phyloP scores from a whole-genome alignment of 2,329 filamentous ascomycete genomes.

The Stagonosporopsis rhizophila region DNA sequence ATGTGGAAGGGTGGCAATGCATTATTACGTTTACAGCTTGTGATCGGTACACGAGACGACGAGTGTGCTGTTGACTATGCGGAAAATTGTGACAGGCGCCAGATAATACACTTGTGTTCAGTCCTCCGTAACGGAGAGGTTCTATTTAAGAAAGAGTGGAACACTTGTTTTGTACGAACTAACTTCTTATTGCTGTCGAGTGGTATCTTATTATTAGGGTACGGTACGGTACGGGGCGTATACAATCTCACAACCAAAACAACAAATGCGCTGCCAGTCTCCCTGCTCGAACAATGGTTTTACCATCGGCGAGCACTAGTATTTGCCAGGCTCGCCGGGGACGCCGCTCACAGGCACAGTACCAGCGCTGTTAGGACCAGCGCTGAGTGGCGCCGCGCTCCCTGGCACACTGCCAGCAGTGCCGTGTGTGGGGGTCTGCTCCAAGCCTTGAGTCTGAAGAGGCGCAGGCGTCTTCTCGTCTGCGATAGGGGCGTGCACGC shows the following conservation, averaged over 20 bases:
- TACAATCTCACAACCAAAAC: not conserved
- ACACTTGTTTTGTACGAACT: no score
- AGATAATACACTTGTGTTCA: no score
- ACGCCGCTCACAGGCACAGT: conserved; percentile 24
- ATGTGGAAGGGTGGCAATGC: no score
- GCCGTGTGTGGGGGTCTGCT: conserved; percentile 26
- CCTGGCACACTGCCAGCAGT: conserved; percentile 24
- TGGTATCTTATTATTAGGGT: not conserved
- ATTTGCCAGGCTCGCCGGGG: conserved; percentile 42
- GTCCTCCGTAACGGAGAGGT: no score
- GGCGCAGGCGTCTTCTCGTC: conserved; percentile 35
- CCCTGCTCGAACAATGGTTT: not conserved
- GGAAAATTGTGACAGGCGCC: no score
- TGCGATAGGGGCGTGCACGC: conserved; percentile 1
- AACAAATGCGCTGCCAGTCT: not conserved
- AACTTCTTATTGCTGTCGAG: not conserved
- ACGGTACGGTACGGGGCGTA: not conserved
- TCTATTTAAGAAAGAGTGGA: no score
- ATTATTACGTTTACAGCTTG: no score
- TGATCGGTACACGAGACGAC: no score
- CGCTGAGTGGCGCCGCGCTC: conserved; percentile 21
- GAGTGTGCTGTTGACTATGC: no score
- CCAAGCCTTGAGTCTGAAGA: conserved; percentile 44
- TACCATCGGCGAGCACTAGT: conserved; percentile 14
- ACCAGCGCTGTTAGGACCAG: conserved; percentile 5